Base-by-base conservation (phyloP, 805 yeast species). In the Candida pini region DNA sequence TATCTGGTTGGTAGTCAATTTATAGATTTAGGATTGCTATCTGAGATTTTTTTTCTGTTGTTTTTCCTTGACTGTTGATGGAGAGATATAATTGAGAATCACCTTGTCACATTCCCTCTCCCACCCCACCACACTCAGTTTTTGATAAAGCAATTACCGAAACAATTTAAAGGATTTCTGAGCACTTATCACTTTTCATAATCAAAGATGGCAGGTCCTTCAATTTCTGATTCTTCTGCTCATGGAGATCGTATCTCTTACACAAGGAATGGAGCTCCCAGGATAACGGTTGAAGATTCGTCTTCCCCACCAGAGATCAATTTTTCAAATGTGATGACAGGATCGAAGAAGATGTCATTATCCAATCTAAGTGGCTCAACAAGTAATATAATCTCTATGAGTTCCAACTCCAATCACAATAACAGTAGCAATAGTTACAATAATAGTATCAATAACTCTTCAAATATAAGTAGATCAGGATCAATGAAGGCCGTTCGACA, bases 401-500 rank as follows among this genome's bases (percentile, higher is more conserved):
- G n/a, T n/a, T n/a, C n/a, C n/a, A n/a, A n/a, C n/a, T n/a, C n/a
- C n/a, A 23, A 20, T 15, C 28, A 17, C 18, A 16, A 5, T 6
- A 28, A 12, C 16, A 15, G 18, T 13, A 24, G 14, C 21, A 23
- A 14, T 16, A 18, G 12, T 18, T 9, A 6, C 15, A 5, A n/a
- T 30, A n/a, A 20, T 19, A 17, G 33, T 32, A 14, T 6, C 20
- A 13, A 33, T 9, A 25, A 21, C 23, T 8, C 8, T 10, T 8
- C 9, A 8, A 22, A 22, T 4, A 22, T 22, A 12, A 22, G 23
- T 10, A 36, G 53, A 23, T 48, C 54, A 12, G 45, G 49, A 2
- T 48, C 55, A 9, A 26, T 50, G 34, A 45, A 41, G 22, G 25
- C 39, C 26, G 27, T 47, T 12, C 40, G 42, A 21, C 48, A 48